Conservation (phyloP, 768 basidiomycete species). For the Boletales sp. region DNA sequence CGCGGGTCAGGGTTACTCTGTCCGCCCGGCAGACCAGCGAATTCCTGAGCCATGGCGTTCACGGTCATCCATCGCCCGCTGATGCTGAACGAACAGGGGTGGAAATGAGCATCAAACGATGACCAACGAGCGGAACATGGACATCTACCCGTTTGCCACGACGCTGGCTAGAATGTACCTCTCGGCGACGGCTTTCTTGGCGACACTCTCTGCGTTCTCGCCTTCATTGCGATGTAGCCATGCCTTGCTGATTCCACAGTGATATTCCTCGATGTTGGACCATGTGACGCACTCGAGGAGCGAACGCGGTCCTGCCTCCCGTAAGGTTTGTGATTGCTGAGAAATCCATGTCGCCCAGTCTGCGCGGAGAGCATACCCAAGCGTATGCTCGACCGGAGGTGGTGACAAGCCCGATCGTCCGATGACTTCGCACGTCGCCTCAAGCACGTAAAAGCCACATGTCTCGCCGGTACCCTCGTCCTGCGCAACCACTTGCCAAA, state of each 20-base stretch:
- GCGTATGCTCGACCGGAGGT: constrained; percentile 6
- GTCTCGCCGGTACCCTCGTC: constrained; percentile 23
- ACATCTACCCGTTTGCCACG: constrained; percentile 60
- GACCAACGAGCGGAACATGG: not conserved
- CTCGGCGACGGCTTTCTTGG: constrained; percentile 50
- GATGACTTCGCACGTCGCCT: constrained; percentile 71
- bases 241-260: constrained; percentile 59
- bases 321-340: constrained; percentile 8
- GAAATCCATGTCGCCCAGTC: constrained; percentile 69
- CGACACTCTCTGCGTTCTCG: constrained; percentile 40
- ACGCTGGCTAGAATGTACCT: constrained; percentile 69
- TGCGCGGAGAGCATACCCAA: constrained; percentile 35
- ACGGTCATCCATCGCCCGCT: constrained; percentile 69
- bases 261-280: constrained; percentile 71
- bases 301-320: not conserved
- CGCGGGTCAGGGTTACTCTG: constrained; percentile 10
- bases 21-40: constrained; percentile 43
- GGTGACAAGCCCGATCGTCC: constrained; percentile 32
- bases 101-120: constrained; percentile 1
- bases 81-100: constrained; percentile 40
- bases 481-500: constrained; percentile 53
- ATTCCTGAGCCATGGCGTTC: constrained; percentile 69
- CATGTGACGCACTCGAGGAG: constrained; percentile 46
- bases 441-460: constrained; percentile 51
- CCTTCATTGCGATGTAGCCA: constrained; percentile 50